These are phyloP conservation scores for Pelargonium australe DNA, from an alignment of 441 rosid species.

Conservation along the genomic window DNA sequence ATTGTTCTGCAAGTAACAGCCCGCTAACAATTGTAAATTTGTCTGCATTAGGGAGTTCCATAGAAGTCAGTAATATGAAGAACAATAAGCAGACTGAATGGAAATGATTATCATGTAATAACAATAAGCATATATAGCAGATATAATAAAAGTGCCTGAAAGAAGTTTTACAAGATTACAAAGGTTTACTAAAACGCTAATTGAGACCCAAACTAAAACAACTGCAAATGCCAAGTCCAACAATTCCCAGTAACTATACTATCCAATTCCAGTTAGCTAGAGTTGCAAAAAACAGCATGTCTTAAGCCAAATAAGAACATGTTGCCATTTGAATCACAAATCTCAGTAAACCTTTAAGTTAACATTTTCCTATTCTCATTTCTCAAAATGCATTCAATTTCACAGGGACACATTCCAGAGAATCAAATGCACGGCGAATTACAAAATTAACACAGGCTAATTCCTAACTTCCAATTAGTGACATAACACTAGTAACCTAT, in stretches of 20 bases:
- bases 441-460: neutral
- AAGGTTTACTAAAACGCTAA: neutral
- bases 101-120: neutral
- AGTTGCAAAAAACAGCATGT: neutral
- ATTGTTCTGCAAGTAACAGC: conserved; percentile 82
- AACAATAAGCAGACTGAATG: neutral
- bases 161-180: neutral
- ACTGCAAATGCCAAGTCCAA: neutral
- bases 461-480: neutral
- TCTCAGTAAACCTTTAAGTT: neutral
- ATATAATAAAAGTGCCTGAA: neutral
- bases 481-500: neutral
- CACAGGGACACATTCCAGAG: neutral
- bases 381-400: neutral
- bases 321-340: neutral
- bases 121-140: neutral
- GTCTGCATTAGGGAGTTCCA: conserved; percentile 31
- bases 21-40: conserved; percentile 78
- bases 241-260: neutral
- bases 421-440: neutral
- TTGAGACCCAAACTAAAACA: neutral
- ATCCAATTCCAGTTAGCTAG: neutral
- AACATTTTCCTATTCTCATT: neutral
- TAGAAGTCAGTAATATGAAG: conserved; percentile 8
- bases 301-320: neutral